Conservation (phyloP, 805 yeast species). For the Barnettozyma sucrosica region DNA sequence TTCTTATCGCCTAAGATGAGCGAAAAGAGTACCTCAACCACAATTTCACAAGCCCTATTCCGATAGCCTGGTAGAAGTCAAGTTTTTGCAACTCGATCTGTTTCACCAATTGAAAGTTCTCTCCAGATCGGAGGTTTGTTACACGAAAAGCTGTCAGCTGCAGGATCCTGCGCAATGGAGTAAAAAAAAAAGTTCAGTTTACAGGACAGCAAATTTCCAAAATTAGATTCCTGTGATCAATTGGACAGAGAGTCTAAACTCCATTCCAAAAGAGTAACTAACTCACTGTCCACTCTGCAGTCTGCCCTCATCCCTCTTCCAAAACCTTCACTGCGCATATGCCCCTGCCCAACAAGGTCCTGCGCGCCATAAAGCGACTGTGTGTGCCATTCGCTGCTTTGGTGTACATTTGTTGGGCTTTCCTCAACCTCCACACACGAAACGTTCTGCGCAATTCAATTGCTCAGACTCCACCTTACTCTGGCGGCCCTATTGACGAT, state of each 20-base stretch:
- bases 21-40: too few relatives aligned
- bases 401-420: constrained; percentile 10
- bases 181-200: background rate
- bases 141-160: background rate
- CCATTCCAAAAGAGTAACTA: background rate
- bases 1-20: too few relatives aligned
- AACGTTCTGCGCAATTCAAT: constrained; percentile 19
- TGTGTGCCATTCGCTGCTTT: constrained; percentile 14
- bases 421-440: constrained; percentile 18
- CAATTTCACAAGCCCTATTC: too few relatives aligned
- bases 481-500: constrained; percentile 28
- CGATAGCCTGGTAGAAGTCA: too few relatives aligned
- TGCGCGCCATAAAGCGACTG: constrained; percentile 13
- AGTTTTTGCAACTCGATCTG: too few relatives aligned
- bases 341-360: constrained; percentile 1
- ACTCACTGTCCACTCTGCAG: background rate
- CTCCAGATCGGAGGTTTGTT: too few relatives aligned
- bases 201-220: background rate
- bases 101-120: background rate
- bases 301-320: too few relatives aligned
- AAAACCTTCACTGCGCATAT: background rate
- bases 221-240: background rate
- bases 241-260: background rate
- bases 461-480: constrained; percentile 18
- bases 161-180: background rate